Percentiles rank a stretch among this genome's conserved stretches.
phyloP scores from a whole-genome alignment of 257 asterid species.

The Primulina tabacum region DNA sequence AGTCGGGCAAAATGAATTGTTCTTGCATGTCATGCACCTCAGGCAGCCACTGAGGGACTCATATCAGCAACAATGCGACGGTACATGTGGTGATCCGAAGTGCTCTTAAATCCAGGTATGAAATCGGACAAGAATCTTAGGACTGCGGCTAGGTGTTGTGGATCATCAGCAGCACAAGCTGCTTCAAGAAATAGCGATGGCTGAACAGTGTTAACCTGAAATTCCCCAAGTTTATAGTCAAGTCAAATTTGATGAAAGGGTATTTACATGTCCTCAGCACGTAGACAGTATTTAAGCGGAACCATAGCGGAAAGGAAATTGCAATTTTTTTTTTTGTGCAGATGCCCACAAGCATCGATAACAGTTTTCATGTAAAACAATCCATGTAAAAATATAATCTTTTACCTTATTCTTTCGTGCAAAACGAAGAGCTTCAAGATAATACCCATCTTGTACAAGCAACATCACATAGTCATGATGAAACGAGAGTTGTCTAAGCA shows the following conservation, averaged over 20 bases:
- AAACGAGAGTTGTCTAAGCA: constrained; percentile 75
- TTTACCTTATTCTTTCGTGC: constrained; percentile 80
- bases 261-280: too few relatives aligned
- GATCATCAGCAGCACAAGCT: constrained; percentile 70
- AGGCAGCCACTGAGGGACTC: constrained; percentile 33
- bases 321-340: background rate
- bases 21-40: too few relatives aligned
- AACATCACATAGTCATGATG: constrained; percentile 80
- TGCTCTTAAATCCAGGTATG: constrained; percentile 78
- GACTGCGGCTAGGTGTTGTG: constrained; percentile 80
- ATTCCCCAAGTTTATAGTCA: constrained; percentile 16
- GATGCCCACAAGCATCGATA: constrained; percentile 6
- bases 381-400: constrained; percentile 8
- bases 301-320: too few relatives aligned
- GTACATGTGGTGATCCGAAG: constrained; percentile 56
- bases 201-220: constrained; percentile 75
- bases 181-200: constrained; percentile 92
- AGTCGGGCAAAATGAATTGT: too few relatives aligned
- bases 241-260: background rate
- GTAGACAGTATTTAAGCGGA: too few relatives aligned
- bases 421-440: constrained; percentile 88
- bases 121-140: constrained; percentile 83
- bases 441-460: constrained; percentile 86
- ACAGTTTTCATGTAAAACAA: background rate
- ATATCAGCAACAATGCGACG: constrained; percentile 50